A percentile compares a stretch with the other conserved stretches of the same genome.
Evolutionary conservation across 2,329 filamentous ascomycete genomes (phyloP).

Genomic region (Arthrocladium fulminans): DNA sequence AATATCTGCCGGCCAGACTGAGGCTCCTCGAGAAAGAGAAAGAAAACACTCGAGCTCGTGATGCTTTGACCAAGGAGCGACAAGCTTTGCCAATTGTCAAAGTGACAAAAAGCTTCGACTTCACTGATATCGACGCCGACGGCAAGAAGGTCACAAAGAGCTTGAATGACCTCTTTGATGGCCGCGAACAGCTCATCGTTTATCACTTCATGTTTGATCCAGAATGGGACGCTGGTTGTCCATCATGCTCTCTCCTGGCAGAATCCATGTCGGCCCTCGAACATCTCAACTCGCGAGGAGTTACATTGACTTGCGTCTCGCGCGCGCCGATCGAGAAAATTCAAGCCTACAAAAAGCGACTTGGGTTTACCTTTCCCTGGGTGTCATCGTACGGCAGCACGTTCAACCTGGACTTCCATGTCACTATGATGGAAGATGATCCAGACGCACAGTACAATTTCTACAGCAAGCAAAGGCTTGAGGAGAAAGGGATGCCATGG

Average conservation of each 20-base stretch:
- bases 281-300: conserved; percentile 33
- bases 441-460: conserved; percentile 25
- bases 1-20: conserved; percentile 15
- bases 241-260: conserved; percentile 32
- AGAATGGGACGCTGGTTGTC: conserved; percentile 29
- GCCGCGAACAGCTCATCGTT: conserved; percentile 27
- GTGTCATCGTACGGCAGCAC: conserved; percentile 25
- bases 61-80: conserved; percentile 11
- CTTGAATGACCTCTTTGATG: conserved; percentile 24
- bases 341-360: conserved; percentile 29
- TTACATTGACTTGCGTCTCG: conserved; percentile 33
- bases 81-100: conserved; percentile 34
- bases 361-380: conserved; percentile 36
- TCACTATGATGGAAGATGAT: conserved; percentile 26
- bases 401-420: conserved; percentile 37
- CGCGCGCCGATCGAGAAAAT: conserved; percentile 32
- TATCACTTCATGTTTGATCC: conserved; percentile 43
- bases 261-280: conserved; percentile 32
- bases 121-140: conserved; percentile 19
- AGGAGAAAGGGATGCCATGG: conserved; percentile 8
- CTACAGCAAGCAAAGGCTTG: conserved; percentile 19
- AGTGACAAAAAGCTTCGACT: conserved; percentile 30
- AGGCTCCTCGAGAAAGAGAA: conserved; percentile 16
- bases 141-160: conserved; percentile 11
- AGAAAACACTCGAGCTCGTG: conserved; percentile 14